Conservation (phyloP, 768 basidiomycete genomes). For the Trametes gibbosa region DNA sequence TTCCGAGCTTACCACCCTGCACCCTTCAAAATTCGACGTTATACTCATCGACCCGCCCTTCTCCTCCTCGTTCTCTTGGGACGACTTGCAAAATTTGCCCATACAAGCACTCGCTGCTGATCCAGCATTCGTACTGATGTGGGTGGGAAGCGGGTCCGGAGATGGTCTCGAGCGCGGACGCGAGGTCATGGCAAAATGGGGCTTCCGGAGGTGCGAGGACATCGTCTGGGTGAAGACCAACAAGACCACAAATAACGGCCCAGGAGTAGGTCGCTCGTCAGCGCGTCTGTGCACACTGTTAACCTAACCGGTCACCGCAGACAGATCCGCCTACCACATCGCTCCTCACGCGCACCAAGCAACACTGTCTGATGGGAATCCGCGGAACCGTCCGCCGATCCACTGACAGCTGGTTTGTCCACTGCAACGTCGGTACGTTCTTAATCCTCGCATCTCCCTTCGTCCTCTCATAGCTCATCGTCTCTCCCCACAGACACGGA, state of each 20-base stretch:
- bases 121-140: constrained; percentile 91
- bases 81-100: constrained; percentile 77
- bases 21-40: constrained; percentile 80
- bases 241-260: constrained; percentile 61
- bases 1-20: constrained; percentile 52
- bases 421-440: constrained; percentile 89
- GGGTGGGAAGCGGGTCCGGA: constrained; percentile 90
- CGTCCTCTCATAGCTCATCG: constrained; percentile 14
- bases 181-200: constrained; percentile 91
- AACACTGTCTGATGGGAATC: constrained; percentile 97
- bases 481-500: constrained; percentile 69
- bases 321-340: constrained; percentile 86
- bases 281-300: neutral
- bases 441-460: constrained; percentile 1
- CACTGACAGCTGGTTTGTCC: constrained; percentile 95
- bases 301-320: constrained; percentile 35
- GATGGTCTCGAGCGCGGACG: constrained; percentile 91
- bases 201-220: constrained; percentile 92
- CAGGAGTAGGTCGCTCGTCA: constrained; percentile 53
- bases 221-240: constrained; percentile 99
- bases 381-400: constrained; percentile 93
- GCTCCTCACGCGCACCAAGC: constrained; percentile 85
- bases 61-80: constrained; percentile 84
- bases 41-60: constrained; percentile 91
- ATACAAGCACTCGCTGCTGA: constrained; percentile 82